These are phyloP conservation scores for Mentha longifolia DNA, from an alignment of 257 asterid species.

Conservation along the genomic window DNA sequence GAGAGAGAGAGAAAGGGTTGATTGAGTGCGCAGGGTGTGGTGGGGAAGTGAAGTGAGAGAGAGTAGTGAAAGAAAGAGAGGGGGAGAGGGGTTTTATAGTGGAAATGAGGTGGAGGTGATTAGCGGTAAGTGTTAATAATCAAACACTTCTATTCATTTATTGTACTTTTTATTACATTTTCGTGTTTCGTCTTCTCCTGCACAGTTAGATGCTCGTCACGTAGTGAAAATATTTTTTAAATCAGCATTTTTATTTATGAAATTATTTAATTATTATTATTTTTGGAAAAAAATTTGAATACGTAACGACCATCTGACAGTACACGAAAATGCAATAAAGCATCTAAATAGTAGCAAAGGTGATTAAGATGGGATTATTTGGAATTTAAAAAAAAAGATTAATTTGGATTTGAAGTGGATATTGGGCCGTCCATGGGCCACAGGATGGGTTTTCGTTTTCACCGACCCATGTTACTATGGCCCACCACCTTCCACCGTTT, in stretches of 20 bases:
- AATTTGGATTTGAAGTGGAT: constrained; percentile 14
- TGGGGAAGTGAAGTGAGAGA: neutral
- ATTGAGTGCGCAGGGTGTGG: neutral
- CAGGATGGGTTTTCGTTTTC: constrained; percentile 42
- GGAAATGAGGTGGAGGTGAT: constrained; percentile 4
- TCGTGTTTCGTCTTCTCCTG: too few species aligned
- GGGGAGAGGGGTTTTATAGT: constrained; percentile 38
- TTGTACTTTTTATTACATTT: too few species aligned
- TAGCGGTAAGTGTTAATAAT: neutral
- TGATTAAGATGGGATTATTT: constrained; percentile 4
- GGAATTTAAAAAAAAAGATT: neutral
- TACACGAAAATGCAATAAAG: too few species aligned
- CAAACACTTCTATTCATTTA: too few species aligned
- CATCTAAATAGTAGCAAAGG: too few species aligned
- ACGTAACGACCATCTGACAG: too few species aligned
- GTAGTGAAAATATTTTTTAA: too few species aligned
- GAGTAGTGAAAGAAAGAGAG: neutral
- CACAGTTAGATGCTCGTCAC: too few species aligned
- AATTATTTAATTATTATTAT: too few species aligned
- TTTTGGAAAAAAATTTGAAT: too few species aligned
- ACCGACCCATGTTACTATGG: constrained; percentile 57
- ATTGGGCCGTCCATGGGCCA: constrained; percentile 52
- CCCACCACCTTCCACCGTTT: constrained; percentile 44
- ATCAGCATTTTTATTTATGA: too few species aligned
- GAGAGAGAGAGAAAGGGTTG: neutral